A percentile compares a stretch with the other conserved stretches of the same genome.
Conservation (phyloP, 352 stramenopile species). For the Saprolegnia parasitica region DNA sequence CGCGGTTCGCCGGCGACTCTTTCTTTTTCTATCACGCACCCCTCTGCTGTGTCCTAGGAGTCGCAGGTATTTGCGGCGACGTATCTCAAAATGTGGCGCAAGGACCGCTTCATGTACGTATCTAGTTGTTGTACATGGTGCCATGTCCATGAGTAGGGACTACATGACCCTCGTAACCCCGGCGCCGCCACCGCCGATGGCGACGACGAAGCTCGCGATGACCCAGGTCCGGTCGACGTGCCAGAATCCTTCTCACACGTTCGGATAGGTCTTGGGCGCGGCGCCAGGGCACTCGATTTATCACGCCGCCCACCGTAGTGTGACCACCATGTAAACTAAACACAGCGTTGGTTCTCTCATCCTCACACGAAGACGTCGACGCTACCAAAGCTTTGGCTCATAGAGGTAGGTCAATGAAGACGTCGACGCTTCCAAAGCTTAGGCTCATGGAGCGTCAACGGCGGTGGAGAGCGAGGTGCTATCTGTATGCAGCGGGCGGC, state of each 20-base stretch:
- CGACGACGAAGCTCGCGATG: neutral
- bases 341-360: too few species aligned
- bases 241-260: neutral
- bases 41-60: slow-evolving; percentile 36
- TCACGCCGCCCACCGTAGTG: neutral
- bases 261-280: neutral
- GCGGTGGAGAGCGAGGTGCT: too few species aligned
- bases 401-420: too few species aligned
- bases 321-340: too few species aligned
- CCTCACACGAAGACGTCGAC: too few species aligned
- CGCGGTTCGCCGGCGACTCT: neutral
- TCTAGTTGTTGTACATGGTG: neutral
- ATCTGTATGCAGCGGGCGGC: too few species aligned
- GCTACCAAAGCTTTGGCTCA: too few species aligned
- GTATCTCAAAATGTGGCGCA: slow-evolving; percentile 81
- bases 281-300: neutral
- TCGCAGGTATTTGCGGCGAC: slow-evolving; percentile 58
- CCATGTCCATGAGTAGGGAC: slow-evolving; percentile 12
- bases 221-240: neutral
- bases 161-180: slow-evolving; percentile 13
- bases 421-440: too few species aligned
- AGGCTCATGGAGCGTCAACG: too few species aligned
- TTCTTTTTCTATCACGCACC: too few species aligned
- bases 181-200: neutral
- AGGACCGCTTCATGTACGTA: slow-evolving; percentile 58